These are phyloP conservation scores for Alternaria tenuissima DNA, from an alignment of 2,329 filamentous ascomycete species.

Conservation along the genomic window DNA sequence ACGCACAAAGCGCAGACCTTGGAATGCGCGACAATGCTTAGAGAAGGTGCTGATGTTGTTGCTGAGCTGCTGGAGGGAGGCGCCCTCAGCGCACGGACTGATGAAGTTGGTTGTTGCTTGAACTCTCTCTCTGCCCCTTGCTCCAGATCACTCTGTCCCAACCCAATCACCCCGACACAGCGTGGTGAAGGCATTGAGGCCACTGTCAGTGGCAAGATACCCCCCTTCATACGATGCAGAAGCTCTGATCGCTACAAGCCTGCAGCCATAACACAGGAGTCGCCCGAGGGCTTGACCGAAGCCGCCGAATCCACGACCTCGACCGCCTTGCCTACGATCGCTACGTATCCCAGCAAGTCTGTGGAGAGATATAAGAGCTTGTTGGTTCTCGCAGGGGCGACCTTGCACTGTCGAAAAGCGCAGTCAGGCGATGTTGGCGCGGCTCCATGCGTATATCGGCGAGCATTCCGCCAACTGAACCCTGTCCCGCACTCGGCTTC, in stretches of 20 bases:
- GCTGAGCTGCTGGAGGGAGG: slow-evolving; percentile 1
- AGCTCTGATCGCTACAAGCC: background rate
- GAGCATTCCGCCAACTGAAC: background rate
- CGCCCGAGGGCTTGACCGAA: slow-evolving; percentile 9
- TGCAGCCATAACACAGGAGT: background rate
- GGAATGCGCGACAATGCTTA: background rate
- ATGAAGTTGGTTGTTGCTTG: slow-evolving; percentile 4
- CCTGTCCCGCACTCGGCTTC: background rate
- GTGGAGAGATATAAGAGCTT: background rate
- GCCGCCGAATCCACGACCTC: slow-evolving; percentile 3
- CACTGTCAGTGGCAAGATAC: background rate
- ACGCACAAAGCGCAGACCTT: background rate
- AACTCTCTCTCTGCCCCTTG: background rate
- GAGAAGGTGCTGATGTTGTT: background rate
- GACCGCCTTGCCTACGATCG: background rate
- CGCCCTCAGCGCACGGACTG: slow-evolving; percentile 4
- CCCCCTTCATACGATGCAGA: background rate
- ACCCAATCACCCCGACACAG: background rate
- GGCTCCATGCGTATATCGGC: background rate
- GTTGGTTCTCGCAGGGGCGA: background rate
- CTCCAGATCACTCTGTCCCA: background rate
- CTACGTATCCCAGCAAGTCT: background rate
- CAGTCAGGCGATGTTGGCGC: background rate
- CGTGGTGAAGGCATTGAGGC: background rate
- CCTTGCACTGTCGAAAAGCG: background rate